phyloP scores from a whole-genome alignment of 192 early-diverging fungal genomes.

The Backusella psychrophila region DNA sequence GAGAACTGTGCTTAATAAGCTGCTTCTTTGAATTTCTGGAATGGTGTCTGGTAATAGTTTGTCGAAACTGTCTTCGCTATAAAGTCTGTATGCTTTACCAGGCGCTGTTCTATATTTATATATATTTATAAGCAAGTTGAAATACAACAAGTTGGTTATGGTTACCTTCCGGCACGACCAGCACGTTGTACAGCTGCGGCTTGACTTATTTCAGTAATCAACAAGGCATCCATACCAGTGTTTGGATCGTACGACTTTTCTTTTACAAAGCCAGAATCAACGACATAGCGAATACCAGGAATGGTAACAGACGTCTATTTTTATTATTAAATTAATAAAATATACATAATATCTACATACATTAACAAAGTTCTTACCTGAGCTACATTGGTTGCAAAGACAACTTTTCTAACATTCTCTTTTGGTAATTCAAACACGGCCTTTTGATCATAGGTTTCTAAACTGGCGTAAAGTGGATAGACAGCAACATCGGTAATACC shows the following conservation, averaged over 20 bases:
- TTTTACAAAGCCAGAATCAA: conserved; percentile 93
- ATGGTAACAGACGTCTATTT: conserved; percentile 85
- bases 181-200: conserved; percentile 93
- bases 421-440: conserved; percentile 85
- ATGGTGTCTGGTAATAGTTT: conserved; percentile 85
- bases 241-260: conserved; percentile 93
- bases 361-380: conserved; percentile 44
- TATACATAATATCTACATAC: background rate
- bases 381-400: conserved; percentile 98
- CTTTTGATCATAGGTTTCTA: conserved; percentile 81
- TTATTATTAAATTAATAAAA: background rate
- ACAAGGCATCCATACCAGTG: conserved; percentile 90
- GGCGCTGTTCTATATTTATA: conserved; percentile 65
- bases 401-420: conserved; percentile 72
- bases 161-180: conserved; percentile 81
- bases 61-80: conserved; percentile 80
- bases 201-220: conserved; percentile 88
- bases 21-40: conserved; percentile 96
- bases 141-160: background rate
- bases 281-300: conserved; percentile 91
- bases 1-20: conserved; percentile 84
- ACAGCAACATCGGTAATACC: conserved; percentile 44
- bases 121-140: background rate
- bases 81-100: conserved; percentile 88
- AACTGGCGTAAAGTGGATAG: conserved; percentile 68